These are phyloP conservation scores for Solanum chaucha DNA, from an alignment of 257 asterid species.

Conservation along the genomic window DNA sequence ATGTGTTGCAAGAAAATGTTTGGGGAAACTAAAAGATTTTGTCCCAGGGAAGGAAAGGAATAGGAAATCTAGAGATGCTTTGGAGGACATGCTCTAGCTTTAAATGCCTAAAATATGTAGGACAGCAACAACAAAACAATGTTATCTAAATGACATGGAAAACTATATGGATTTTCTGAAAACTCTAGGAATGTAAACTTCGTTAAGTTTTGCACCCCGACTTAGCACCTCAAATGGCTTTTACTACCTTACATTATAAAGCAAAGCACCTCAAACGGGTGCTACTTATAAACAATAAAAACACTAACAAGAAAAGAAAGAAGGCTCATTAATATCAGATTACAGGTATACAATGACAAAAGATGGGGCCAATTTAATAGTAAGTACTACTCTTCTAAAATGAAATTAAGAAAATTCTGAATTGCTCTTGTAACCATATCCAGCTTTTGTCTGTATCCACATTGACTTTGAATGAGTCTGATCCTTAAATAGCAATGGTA, in stretches of 20 bases:
- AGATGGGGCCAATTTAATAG: neutral
- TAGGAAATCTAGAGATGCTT: neutral
- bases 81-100: neutral
- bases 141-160: neutral
- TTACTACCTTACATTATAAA: neutral
- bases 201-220: neutral
- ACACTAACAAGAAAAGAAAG: neutral
- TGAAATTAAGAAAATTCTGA: neutral
- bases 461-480: neutral
- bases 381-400: neutral
- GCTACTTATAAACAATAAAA: neutral
- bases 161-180: neutral
- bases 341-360: neutral
- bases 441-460: neutral
- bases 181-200: neutral
- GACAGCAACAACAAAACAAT: neutral
- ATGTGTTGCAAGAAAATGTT: neutral
- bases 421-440: neutral
- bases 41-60: neutral
- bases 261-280: neutral
- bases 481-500: neutral
- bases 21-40: neutral
- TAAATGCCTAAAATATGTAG: neutral
- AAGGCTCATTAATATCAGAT: neutral
- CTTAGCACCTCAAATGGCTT: neutral